Evolutionary conservation across 345 rosid species (phyloP), one percentile per base, ranked within the genome.

Genomic region (Rhodamnia rubescens): DNA sequence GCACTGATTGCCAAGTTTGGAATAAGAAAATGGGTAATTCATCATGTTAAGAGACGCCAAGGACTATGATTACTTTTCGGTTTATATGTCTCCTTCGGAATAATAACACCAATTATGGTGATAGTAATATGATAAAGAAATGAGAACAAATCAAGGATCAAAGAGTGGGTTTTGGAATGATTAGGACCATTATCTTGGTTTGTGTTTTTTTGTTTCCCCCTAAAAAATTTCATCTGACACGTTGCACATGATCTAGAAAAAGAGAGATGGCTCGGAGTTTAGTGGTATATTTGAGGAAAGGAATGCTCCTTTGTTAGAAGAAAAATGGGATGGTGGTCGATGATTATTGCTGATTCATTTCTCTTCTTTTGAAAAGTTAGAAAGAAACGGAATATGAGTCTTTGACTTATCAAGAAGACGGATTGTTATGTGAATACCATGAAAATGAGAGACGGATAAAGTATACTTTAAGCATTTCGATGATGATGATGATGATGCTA

Each of bases 31-130:
- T 58, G 47, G 57, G 58, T 42, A 10, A 85, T 85, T 81, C 86
- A 83, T 84, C 21, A 83, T 83, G 83, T 52, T 82, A 88, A 87
- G 84, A 86, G 82, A 88, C 89, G 87, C 87, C 87, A 87, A 84
- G 83, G 83, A 89, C 26, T 47, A 93, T 92, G 91, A 95, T 93
- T 90, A 81, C 90, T 22, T 90, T 90, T 91, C 92, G 95, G 95
- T 94, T 93, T 91, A 90, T 86, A 85, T 92, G 93, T 93, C 92
- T 87, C 91, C 94, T 91, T 94, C 94, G 82, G 74, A 87, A 89
- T 90, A 85, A 91, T 93, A 69, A 83, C 74, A 58, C 90, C 88
- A 91, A 92, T 92, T 91, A 91, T 94, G 84, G 84, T 85, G 84
- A 86, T 90, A 88, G 90, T 90, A 89, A 89, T 89, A 87, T 87